phyloP scores from a whole-genome alignment of 495 filamentous ascomycete genomes.

The Penicillium simplicissimum region DNA sequence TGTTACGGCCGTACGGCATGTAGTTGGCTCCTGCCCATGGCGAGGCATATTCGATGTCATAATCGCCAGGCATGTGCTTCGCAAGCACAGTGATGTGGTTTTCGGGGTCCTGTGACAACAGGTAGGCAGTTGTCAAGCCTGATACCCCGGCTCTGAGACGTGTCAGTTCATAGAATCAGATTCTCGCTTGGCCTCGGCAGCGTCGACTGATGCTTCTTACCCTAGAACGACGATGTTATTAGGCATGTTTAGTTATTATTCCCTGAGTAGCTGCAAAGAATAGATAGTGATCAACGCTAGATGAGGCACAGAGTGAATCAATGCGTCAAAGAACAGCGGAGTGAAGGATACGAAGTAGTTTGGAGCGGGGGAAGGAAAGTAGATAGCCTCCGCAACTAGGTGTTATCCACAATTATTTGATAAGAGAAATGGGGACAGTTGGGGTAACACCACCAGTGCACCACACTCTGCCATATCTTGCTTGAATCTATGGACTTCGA shows the following conservation, averaged over 20 bases:
- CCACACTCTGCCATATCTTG: not conserved
- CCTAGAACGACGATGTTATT: slow-evolving; percentile 66
- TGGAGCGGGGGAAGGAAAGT: slow-evolving; percentile 11
- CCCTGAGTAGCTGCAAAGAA: not conserved
- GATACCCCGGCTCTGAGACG: slow-evolving; percentile 77
- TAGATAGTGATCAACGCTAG: not conserved
- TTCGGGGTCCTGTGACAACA: slow-evolving; percentile 68
- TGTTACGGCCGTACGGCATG: slow-evolving; percentile 63
- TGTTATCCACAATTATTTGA: slow-evolving; percentile 21
- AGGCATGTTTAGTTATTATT: slow-evolving; percentile 27
- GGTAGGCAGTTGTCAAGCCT: slow-evolving; percentile 87
- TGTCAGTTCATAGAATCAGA: slow-evolving; percentile 10
- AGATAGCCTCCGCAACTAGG: slow-evolving; percentile 10
- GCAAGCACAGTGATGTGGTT: slow-evolving; percentile 80
- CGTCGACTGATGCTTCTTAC: slow-evolving; percentile 38
- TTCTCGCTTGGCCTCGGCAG: not conserved
- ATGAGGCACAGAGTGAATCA: not conserved
- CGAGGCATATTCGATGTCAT: slow-evolving; percentile 93
- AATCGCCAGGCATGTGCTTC: slow-evolving; percentile 98
- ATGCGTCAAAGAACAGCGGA: not conserved
- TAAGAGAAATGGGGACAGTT: slow-evolving; percentile 23
- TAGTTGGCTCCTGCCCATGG: slow-evolving; percentile 96
- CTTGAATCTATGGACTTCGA: not conserved
- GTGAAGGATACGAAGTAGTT: not conserved
- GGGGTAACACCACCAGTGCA: slow-evolving; percentile 9